Conservation (phyloP, 169 alveolate genomes). For the Plasmodium adleri region DNA sequence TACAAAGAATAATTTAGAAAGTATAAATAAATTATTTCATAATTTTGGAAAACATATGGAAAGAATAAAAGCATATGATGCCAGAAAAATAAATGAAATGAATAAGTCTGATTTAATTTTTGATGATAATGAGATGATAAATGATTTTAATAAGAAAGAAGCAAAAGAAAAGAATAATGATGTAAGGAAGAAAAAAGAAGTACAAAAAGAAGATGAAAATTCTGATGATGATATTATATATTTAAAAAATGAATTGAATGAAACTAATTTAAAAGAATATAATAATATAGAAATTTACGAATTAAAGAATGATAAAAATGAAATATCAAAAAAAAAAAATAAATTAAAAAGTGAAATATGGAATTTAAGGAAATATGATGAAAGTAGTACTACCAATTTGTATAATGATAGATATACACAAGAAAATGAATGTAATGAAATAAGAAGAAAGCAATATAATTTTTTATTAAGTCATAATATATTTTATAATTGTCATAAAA, state of each 20-base stretch:
- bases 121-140: slow-evolving; percentile 12
- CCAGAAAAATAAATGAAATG: slow-evolving; percentile 5
- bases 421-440: neutral
- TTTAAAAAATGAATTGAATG: neutral
- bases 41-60: slow-evolving; percentile 25
- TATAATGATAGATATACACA: too few relatives aligned
- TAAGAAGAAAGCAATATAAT: neutral
- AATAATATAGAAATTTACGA: neutral
- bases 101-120: neutral
- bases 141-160: neutral
- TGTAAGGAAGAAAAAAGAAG: neutral
- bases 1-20: slow-evolving; percentile 15
- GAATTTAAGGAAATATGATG: slow-evolving; percentile 20
- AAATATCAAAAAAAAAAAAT: neutral
- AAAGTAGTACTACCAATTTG: slow-evolving; percentile 3
- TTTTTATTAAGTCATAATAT: slow-evolving; percentile 19
- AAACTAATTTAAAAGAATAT: neutral
- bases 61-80: slow-evolving; percentile 25
- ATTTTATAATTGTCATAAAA: slow-evolving; percentile 33
- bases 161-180: neutral
- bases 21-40: slow-evolving; percentile 17
- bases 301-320: neutral
- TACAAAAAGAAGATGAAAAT: neutral
- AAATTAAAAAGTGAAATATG: slow-evolving; percentile 31
- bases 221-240: neutral